Evolutionary conservation across 2,329 filamentous ascomycete genomes (phyloP).

Genomic region (Colletotrichum graminicola): DNA sequence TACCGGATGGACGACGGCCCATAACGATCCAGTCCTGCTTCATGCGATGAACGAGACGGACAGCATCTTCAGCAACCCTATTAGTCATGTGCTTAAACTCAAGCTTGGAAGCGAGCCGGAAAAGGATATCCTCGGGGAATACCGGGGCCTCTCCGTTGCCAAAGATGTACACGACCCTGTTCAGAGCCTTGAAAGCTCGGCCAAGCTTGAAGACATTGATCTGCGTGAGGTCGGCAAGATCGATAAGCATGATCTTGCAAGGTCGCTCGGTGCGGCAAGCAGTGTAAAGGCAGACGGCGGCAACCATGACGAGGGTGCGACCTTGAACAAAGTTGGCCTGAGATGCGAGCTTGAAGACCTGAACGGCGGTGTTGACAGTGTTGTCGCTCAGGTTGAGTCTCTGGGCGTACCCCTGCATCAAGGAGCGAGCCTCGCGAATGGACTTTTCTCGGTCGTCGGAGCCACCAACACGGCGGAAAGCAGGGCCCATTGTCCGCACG

Average conservation of each 20-base stretch:
- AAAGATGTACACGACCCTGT: slow-evolving; percentile 47
- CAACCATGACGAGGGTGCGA: slow-evolving; percentile 85
- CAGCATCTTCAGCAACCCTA: slow-evolving; percentile 88
- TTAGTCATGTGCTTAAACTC: slow-evolving; percentile 88
- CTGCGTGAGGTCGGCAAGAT: slow-evolving; percentile 85
- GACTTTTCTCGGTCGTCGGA: slow-evolving; percentile 70
- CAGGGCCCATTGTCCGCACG: slow-evolving; percentile 75
- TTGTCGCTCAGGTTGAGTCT: slow-evolving; percentile 72
- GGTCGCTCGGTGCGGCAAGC: slow-evolving; percentile 83
- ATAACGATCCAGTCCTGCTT: slow-evolving; percentile 97
- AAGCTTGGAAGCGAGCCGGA: slow-evolving; percentile 89
- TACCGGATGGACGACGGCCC: slow-evolving; percentile 90
- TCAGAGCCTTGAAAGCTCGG: slow-evolving; percentile 85
- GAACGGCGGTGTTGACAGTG: slow-evolving; percentile 71
- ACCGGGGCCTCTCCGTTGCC: slow-evolving; percentile 71
- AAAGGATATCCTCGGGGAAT: slow-evolving; percentile 90
- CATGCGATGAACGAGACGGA: slow-evolving; percentile 91
- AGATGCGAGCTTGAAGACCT: slow-evolving; percentile 82
- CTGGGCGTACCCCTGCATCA: slow-evolving; percentile 73
- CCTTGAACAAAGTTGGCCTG: slow-evolving; percentile 86
- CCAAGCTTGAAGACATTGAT: slow-evolving; percentile 95
- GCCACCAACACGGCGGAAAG: slow-evolving; percentile 70
- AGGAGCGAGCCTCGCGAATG: slow-evolving; percentile 67
- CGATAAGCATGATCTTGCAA: slow-evolving; percentile 93
- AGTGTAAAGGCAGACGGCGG: slow-evolving; percentile 91